Conservation (phyloP, 495 filamentous ascomycete species). For the Talaromyces wortmannii region DNA sequence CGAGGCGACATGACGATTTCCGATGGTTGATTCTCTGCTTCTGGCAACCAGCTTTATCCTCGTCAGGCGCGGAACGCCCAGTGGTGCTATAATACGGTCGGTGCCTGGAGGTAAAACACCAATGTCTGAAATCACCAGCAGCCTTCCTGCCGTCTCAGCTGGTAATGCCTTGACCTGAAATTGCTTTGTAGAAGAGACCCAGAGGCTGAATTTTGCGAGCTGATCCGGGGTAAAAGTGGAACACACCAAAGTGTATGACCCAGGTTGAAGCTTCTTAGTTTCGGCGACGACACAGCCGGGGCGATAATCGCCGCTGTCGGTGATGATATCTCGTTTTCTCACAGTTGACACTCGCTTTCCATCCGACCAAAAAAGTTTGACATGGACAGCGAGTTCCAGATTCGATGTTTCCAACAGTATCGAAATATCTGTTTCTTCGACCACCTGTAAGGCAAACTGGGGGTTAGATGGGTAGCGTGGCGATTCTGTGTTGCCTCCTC, state of each 20-base stretch:
- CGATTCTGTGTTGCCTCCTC: constrained; percentile 76
- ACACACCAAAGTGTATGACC: constrained; percentile 78
- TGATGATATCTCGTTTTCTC: constrained; percentile 68
- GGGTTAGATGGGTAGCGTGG: constrained; percentile 75
- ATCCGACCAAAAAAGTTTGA: constrained; percentile 72
- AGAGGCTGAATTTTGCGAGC: constrained; percentile 66
- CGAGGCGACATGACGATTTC: constrained; percentile 28
- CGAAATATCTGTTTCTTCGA: constrained; percentile 48
- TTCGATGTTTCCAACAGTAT: constrained; percentile 72
- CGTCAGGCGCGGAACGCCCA: constrained; percentile 50
- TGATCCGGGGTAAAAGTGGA: constrained; percentile 82
- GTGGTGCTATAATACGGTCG: constrained; percentile 42
- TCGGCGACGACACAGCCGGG: constrained; percentile 68
- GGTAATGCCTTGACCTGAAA: constrained; percentile 49
- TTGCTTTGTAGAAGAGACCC: constrained; percentile 53
- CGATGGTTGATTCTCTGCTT: constrained; percentile 28
- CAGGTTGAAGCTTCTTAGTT: constrained; percentile 46
- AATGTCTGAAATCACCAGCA: constrained; percentile 44
- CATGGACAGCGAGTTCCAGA: constrained; percentile 64
- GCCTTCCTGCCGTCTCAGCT: constrained; percentile 61
- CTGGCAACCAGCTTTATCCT: constrained; percentile 47
- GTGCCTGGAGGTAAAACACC: constrained; percentile 44
- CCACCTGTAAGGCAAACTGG: constrained; percentile 65
- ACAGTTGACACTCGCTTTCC: constrained; percentile 64
- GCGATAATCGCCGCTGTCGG: constrained; percentile 76